Percentiles rank a stretch among this genome's conserved stretches.
phyloP scores from a whole-genome alignment of 2,329 filamentous ascomycete genomes.

The Ophiostoma triangulosporum region DNA sequence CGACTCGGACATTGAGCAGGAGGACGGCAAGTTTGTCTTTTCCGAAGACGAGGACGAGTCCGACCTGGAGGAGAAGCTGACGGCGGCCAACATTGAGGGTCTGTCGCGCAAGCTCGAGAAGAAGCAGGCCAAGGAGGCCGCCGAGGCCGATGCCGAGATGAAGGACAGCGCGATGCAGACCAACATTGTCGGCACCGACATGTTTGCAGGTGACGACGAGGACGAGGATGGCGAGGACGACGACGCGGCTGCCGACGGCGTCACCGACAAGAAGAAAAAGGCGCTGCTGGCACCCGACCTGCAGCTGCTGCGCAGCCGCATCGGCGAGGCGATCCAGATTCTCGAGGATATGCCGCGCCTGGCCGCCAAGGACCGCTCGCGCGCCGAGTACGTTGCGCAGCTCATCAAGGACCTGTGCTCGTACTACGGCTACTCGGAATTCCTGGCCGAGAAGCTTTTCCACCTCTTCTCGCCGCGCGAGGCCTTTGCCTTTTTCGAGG shows the following conservation, averaged over 20 bases:
- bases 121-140: constrained; percentile 63
- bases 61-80: constrained; percentile 79
- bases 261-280: constrained; percentile 31
- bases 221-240: constrained; percentile 18
- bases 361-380: constrained; percentile 64
- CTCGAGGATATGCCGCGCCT: constrained; percentile 79
- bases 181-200: constrained; percentile 68
- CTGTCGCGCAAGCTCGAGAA: constrained; percentile 74
- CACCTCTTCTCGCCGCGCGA: constrained; percentile 84
- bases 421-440: constrained; percentile 94
- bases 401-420: constrained; percentile 84
- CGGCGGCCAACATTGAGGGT: constrained; percentile 90
- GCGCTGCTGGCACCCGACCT: constrained; percentile 72
- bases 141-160: constrained; percentile 72
- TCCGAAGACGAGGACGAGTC: constrained; percentile 93
- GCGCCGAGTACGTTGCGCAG: constrained; percentile 77
- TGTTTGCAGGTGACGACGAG: constrained; percentile 33
- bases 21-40: constrained; percentile 57
- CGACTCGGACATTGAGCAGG: constrained; percentile 56
- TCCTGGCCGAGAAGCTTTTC: constrained; percentile 91
- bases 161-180: constrained; percentile 79
- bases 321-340: constrained; percentile 86
- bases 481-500: constrained; percentile 96
- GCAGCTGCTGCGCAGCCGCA: constrained; percentile 73
- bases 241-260: constrained; percentile 20